These are phyloP conservation scores for Pseudocercospora fuligena DNA, from an alignment of 2,329 filamentous ascomycete genomes.

Conservation along the genomic window DNA sequence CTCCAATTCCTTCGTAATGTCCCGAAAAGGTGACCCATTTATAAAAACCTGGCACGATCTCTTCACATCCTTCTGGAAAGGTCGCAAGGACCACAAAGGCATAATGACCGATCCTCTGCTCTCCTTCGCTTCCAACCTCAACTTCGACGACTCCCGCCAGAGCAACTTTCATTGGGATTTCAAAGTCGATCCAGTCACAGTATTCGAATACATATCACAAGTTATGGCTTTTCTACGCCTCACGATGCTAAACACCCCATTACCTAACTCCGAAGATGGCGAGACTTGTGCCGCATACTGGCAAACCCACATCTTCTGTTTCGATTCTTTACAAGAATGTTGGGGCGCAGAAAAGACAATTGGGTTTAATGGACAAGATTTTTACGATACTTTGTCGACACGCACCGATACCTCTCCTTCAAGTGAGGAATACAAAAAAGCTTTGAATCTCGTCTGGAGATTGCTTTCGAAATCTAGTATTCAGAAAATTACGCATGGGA, in stretches of 20 bases:
- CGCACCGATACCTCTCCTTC: constrained; percentile 5
- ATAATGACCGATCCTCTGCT: constrained; percentile 25
- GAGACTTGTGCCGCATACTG: constrained; percentile 16
- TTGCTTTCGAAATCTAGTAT: constrained; percentile 33
- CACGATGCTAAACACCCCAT: constrained; percentile 17
- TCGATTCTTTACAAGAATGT: constrained; percentile 24
- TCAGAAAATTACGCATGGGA: constrained; percentile 40
- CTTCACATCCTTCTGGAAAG: constrained; percentile 21
- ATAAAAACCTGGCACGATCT: constrained; percentile 27
- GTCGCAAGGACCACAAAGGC: constrained; percentile 18
- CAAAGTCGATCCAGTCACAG: constrained; percentile 16
- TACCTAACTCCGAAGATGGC: constrained; percentile 15
- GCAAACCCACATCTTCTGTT: constrained; percentile 22
- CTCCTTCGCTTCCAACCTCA: constrained; percentile 14
- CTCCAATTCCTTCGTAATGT: constrained; percentile 51
- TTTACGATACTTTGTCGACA: constrained; percentile 11
- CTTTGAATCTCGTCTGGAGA: constrained; percentile 29
- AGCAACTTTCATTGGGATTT: constrained; percentile 28
- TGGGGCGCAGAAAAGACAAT: constrained; percentile 25
- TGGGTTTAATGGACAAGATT: constrained; percentile 24
- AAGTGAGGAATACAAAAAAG: constrained; percentile 16
- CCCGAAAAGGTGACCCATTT: constrained; percentile 50
- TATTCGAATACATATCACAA: constrained; percentile 29
- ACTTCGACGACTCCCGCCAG: constrained; percentile 19
- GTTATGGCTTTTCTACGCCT: constrained; percentile 26